Conservation (phyloP, 345 rosid species). For the Kernera saxatilis region DNA sequence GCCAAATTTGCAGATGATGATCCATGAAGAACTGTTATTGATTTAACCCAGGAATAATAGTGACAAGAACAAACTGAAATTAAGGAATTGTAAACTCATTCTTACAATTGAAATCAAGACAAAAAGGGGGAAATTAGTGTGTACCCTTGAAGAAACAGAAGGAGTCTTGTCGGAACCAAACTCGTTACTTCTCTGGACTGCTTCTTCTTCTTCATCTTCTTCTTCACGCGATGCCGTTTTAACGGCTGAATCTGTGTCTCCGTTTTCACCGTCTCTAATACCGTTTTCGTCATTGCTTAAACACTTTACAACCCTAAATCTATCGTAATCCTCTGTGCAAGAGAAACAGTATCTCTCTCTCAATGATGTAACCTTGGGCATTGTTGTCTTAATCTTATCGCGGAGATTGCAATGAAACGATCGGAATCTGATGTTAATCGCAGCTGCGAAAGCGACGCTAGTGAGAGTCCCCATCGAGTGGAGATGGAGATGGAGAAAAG, state of each 20-base stretch:
- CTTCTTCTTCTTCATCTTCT: slow-evolving; percentile 33
- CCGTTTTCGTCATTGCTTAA: slow-evolving; percentile 28
- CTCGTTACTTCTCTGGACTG: slow-evolving; percentile 36
- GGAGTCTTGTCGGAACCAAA: slow-evolving; percentile 42
- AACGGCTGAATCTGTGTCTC: slow-evolving; percentile 38
- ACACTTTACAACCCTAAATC: slow-evolving; percentile 38
- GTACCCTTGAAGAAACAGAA: slow-evolving; percentile 55
- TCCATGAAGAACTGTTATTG: not conserved
- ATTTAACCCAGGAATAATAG: not conserved
- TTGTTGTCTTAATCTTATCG: slow-evolving; percentile 15
- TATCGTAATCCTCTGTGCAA: slow-evolving; percentile 13
- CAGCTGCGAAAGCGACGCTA: slow-evolving; percentile 42
- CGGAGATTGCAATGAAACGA: slow-evolving; percentile 18
- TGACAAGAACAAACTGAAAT: not conserved
- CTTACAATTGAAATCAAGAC: not conserved
- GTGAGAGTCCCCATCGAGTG: slow-evolving; percentile 61
- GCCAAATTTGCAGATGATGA: not conserved
- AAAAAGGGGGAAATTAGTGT: too few species aligned
- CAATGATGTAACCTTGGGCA: slow-evolving; percentile 9
- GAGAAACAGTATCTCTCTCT: slow-evolving; percentile 27
- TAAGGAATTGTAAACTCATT: not conserved
- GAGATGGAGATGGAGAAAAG: not conserved
- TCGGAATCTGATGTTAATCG: slow-evolving; percentile 35
- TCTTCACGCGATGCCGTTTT: slow-evolving; percentile 40
- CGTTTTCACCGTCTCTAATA: slow-evolving; percentile 23